Evolutionary conservation across 1,139 yeast species (phyloP).

Genomic region (Protomyces pachydermus): DNA sequence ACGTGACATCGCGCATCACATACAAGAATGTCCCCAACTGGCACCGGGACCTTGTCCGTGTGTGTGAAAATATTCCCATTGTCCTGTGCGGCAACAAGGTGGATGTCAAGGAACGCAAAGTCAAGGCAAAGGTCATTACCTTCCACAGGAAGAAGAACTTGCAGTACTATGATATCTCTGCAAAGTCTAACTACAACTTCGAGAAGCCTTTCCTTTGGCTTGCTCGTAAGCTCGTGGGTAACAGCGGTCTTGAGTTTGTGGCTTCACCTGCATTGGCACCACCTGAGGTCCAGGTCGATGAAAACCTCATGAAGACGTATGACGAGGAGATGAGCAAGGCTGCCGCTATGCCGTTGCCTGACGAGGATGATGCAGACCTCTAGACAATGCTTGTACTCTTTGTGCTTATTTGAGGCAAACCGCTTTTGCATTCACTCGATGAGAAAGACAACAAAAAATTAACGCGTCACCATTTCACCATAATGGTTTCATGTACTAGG

Average conservation of each 20-base stretch:
- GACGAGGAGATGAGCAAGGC: constrained; percentile 99
- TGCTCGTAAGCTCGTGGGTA: constrained; percentile 98
- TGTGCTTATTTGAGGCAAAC: background rate
- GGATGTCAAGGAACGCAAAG: constrained; percentile 99
- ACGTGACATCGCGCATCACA: constrained; percentile 98
- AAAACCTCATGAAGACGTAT: constrained; percentile 93
- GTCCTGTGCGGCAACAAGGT: constrained; percentile 99
- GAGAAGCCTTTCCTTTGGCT: constrained; percentile 99
- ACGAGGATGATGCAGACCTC: constrained; percentile 98
- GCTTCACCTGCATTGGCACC: constrained; percentile 99
- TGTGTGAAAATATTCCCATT: constrained; percentile 98
- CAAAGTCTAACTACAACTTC: constrained; percentile 98
- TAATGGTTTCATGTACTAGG: background rate
- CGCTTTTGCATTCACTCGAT: too few relatives aligned
- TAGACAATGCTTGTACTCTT: constrained; percentile 42
- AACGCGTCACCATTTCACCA: background rate
- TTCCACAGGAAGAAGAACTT: constrained; percentile 98
- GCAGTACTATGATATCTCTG: constrained; percentile 98
- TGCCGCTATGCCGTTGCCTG: constrained; percentile 98
- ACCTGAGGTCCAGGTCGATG: constrained; percentile 97
- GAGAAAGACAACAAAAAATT: background rate
- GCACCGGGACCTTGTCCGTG: constrained; percentile 93
- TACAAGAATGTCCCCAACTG: constrained; percentile 99
- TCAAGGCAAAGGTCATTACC: constrained; percentile 98
- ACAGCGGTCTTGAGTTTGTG: constrained; percentile 95